Conservation (phyloP, 306 rosid species). For the Trifolium subterraneum region DNA sequence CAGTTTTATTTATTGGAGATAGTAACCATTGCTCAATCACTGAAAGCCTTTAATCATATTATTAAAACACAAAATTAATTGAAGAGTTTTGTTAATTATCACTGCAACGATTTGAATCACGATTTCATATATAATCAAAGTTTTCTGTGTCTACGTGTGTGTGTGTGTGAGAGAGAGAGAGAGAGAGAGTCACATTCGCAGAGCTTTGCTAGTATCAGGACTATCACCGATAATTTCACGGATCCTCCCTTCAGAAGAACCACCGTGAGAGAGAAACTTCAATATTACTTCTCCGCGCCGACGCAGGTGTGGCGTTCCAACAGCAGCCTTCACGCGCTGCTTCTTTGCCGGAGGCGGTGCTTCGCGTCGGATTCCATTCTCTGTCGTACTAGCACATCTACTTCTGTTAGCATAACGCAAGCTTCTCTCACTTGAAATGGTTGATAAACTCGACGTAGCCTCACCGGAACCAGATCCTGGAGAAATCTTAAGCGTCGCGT, state of each 20-base stretch:
- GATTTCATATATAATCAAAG: neutral
- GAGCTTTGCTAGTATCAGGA: constrained; percentile 99
- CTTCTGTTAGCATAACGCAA: constrained; percentile 46
- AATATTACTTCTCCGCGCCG: constrained; percentile 76
- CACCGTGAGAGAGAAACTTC: constrained; percentile 64
- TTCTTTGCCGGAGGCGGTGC: neutral
- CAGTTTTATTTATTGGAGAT: too few relatives aligned
- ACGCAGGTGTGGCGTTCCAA: constrained; percentile 54
- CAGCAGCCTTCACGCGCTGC: constrained; percentile 15
- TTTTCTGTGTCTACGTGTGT: neutral
- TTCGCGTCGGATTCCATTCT: constrained; percentile 28
- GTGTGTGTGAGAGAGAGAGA: constrained; percentile 14
- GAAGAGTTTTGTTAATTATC: neutral
- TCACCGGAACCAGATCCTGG: constrained; percentile 54
- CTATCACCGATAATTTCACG: constrained; percentile 85
- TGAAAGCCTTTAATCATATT: neutral
- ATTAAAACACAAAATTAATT: neutral
- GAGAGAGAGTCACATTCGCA: constrained; percentile 66
- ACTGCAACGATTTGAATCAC: neutral
- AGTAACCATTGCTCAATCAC: too few relatives aligned
- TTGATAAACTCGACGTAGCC: constrained; percentile 67
- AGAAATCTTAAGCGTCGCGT: constrained; percentile 35
- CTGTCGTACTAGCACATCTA: constrained; percentile 36
- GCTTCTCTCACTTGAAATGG: constrained; percentile 64
- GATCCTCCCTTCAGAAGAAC: constrained; percentile 73